phyloP scores from a whole-genome alignment of 176 grass and related monocot genomes.

The Olyra latifolia region DNA sequence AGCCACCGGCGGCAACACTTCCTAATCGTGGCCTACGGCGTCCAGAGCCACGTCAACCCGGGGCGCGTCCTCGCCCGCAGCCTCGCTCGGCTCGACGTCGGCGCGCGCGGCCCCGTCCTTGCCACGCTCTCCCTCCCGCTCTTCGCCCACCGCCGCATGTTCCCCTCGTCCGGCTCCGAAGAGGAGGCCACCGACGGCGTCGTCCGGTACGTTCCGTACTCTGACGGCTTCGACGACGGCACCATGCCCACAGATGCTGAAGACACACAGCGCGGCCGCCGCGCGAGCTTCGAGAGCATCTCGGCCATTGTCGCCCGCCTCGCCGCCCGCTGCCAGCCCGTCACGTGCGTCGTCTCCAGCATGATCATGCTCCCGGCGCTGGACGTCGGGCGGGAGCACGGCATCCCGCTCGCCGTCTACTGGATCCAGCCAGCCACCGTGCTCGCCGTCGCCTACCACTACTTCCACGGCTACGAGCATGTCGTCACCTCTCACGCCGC shows the following conservation, averaged over 20 bases:
- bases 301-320: conserved; percentile 29
- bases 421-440: conserved; percentile 52
- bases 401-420: conserved; percentile 36
- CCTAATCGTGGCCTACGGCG: conserved; percentile 30
- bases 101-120: neutral
- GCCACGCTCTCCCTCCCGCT: conserved; percentile 37
- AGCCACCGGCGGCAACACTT: conserved; percentile 16
- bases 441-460: conserved; percentile 42
- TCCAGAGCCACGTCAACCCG: conserved; percentile 48
- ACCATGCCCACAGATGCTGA: neutral
- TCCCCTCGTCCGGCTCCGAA: neutral
- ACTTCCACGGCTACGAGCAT: conserved; percentile 42
- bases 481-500: neutral
- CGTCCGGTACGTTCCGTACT: conserved; percentile 41
- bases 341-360: conserved; percentile 41
- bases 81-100: neutral
- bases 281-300: conserved; percentile 18
- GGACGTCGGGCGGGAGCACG: conserved; percentile 35
- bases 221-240: conserved; percentile 37
- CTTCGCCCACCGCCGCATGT: conserved; percentile 44
- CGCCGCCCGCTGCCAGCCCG: neutral
- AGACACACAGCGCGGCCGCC: neutral
- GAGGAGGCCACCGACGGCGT: conserved; percentile 17
- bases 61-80: conserved; percentile 15
- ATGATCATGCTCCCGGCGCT: neutral